phyloP scores from a whole-genome alignment of 805 yeast genomes.

The Yamadazyma laniorum region DNA sequence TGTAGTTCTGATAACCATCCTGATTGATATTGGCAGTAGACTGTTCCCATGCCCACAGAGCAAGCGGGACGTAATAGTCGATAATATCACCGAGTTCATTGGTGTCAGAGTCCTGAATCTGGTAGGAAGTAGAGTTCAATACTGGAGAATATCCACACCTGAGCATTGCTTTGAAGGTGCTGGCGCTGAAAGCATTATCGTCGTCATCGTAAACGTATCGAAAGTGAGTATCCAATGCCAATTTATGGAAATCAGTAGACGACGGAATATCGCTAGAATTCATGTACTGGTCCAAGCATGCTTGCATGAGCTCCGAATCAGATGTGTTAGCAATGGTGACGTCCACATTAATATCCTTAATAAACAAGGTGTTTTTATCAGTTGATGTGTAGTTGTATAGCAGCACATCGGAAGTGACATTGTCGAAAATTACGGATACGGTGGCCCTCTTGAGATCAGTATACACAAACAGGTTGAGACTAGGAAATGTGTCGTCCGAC shows the following conservation, averaged over 20 bases:
- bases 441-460: constrained; percentile 26
- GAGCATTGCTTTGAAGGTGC: constrained; percentile 37
- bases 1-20: neutral
- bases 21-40: neutral
- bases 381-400: constrained; percentile 22
- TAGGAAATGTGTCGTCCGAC: constrained; percentile 23
- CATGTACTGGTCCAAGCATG: constrained; percentile 2
- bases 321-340: neutral
- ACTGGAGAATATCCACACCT: constrained; percentile 68
- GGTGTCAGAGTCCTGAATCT: constrained; percentile 1
- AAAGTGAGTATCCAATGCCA: constrained; percentile 22
- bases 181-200: constrained; percentile 35
- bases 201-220: constrained; percentile 34
- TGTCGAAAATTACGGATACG: constrained; percentile 24
- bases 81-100: constrained; percentile 23
- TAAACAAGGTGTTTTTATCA: constrained; percentile 19
- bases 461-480: constrained; percentile 26
- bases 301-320: neutral
- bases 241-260: constrained; percentile 11
- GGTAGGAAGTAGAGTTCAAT: constrained; percentile 34
- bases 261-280: constrained; percentile 1
- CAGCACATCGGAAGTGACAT: constrained; percentile 15
- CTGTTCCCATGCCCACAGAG: constrained; percentile 74
- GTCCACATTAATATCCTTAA: constrained; percentile 1
- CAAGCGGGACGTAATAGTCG: constrained; percentile 25